Base-by-base conservation (phyloP, 306 rosid species). In the Mimosa bimucronata region DNA sequence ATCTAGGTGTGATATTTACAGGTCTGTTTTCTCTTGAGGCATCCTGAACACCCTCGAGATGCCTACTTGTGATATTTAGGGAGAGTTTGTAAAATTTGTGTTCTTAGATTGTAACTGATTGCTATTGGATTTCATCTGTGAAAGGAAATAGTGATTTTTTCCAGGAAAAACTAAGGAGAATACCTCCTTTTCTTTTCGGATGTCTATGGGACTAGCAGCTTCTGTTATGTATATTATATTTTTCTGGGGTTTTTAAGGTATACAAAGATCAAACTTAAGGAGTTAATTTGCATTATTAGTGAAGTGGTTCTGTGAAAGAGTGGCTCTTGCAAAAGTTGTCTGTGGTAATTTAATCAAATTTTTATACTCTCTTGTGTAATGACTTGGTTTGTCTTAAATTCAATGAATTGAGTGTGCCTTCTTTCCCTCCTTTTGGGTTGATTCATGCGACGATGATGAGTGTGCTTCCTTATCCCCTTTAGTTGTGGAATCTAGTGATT, bases 1-100 rank as follows among this genome's bases (percentile, higher is more conserved):
- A 78, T 8, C 29, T 77, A 66, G 90, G 87, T 68, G 88, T 75
- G 81, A 84, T 70, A 64, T 69, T 75, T 73, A 61, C 67, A 79
- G 75, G 85, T 75, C 60, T 77, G 70, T 69, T 53, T 28, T 81
- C 34, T 74, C 41, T 64, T 19, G 37, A 9, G 38, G 68, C 78
- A 71, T 50, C 31, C 28, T 65, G 64, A 64, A 21, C 72, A 21
- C 58, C 81, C 21, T 66, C 76, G 19, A 79, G 77, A 74, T 81
- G 62, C 71, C 41, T 38, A 19, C 41, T 23, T 71, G 44, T 75
- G 74, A 72, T 85, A 62, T 65, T 80, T 75, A 70, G 68, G 55
- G 70, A 71, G 87, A 68, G 68, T 48, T 81, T 65, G 77, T 60
- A 78, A 77, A 83, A 52, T 78, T 74, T 66, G 71, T 72, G 25